phyloP scores from a whole-genome alignment of 257 asterid species.

The Phtheirospermum japonicum region DNA sequence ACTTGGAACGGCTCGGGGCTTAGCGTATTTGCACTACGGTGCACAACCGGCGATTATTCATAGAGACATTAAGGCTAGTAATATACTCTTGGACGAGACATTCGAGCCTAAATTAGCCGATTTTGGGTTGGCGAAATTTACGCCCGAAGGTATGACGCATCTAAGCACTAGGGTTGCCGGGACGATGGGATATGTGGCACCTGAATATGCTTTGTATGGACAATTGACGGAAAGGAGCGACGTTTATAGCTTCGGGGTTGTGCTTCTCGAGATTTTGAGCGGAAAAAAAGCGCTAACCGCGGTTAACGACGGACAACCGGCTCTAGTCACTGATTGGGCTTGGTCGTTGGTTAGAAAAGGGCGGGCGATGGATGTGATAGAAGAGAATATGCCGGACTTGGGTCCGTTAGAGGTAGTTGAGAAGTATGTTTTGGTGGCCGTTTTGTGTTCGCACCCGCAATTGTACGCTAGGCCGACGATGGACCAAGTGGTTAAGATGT shows the following conservation, averaged over 20 bases:
- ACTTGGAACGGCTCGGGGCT: slow-evolving; percentile 76
- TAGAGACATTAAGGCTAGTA: slow-evolving; percentile 82
- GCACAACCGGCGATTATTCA: slow-evolving; percentile 76
- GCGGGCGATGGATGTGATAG: slow-evolving; percentile 58
- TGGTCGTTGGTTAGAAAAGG: slow-evolving; percentile 79
- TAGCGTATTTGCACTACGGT: slow-evolving; percentile 81
- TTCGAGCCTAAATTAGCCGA: slow-evolving; percentile 87
- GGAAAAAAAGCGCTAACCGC: slow-evolving; percentile 76
- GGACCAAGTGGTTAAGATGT: slow-evolving; percentile 86
- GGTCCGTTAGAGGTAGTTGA: slow-evolving; percentile 66
- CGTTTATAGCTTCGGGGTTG: slow-evolving; percentile 85
- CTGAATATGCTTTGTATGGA: slow-evolving; percentile 88
- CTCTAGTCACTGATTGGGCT: slow-evolving; percentile 82
- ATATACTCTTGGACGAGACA: slow-evolving; percentile 72
- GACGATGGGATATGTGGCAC: slow-evolving; percentile 94
- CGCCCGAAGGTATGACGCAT: slow-evolving; percentile 79
- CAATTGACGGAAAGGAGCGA: slow-evolving; percentile 84
- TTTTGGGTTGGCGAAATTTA: slow-evolving; percentile 86
- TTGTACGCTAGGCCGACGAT: slow-evolving; percentile 83
- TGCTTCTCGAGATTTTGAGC: slow-evolving; percentile 82
- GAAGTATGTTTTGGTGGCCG: slow-evolving; percentile 76
- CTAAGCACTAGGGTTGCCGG: slow-evolving; percentile 95
- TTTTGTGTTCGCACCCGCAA: slow-evolving; percentile 89
- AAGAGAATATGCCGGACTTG: slow-evolving; percentile 53
- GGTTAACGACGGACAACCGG: slow-evolving; percentile 54